phyloP scores from a whole-genome alignment of 352 stramenopile species.

The Phytophthora brassicae region DNA sequence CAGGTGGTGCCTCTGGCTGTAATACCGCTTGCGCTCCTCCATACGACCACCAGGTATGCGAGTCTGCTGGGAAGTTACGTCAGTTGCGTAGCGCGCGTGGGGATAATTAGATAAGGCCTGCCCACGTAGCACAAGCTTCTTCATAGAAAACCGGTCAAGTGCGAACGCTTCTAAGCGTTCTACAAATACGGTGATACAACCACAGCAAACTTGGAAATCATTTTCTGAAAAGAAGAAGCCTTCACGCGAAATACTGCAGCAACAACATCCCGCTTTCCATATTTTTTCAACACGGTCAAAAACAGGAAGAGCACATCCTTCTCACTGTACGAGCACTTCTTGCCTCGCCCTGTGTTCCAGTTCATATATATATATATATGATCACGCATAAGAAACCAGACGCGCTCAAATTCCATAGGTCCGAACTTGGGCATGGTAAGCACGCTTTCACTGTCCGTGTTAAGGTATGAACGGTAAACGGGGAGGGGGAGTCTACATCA shows the following conservation, averaged over 20 bases:
- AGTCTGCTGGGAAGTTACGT: background rate
- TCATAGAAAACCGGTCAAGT: too few relatives aligned
- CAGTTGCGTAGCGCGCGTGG: background rate
- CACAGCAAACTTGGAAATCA: background rate
- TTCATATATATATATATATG: background rate
- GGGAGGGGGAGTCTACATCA: slow-evolving; percentile 4
- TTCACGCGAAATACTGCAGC: background rate
- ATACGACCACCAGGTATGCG: background rate
- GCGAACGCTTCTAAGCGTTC: background rate
- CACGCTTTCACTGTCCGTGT: background rate
- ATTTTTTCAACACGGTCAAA: slow-evolving; percentile 1
- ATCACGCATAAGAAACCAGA: background rate
- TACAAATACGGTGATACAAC: background rate
- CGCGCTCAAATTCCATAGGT: background rate
- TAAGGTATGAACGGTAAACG: background rate
- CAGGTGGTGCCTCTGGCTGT: background rate
- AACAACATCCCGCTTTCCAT: slow-evolving; percentile 12
- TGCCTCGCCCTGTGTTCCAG: slow-evolving; percentile 2
- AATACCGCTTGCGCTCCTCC: background rate
- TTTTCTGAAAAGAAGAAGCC: background rate
- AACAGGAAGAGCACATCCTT: background rate
- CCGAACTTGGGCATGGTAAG: background rate
- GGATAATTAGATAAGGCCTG: background rate
- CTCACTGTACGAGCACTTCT: background rate
- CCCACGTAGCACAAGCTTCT: too few relatives aligned